A percentile compares a stretch with the other conserved stretches of the same genome.
These are phyloP conservation scores for Penicillium macrosclerotiorum DNA, from an alignment of 495 filamentous ascomycete species.

Conservation along the genomic window DNA sequence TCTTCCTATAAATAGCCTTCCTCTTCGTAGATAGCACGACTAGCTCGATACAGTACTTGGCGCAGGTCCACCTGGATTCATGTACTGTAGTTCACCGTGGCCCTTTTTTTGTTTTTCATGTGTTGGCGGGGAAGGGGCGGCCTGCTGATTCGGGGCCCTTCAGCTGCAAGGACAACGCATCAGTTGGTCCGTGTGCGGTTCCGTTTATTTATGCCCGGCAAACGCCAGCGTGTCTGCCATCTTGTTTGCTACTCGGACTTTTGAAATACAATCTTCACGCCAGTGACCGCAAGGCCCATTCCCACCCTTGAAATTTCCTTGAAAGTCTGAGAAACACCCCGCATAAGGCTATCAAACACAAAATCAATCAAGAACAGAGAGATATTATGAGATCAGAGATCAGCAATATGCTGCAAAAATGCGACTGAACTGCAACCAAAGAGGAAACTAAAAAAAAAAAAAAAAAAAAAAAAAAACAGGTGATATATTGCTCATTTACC, in stretches of 20 bases:
- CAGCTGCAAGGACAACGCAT: slow-evolving; percentile 25
- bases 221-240: not conserved
- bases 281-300: no score
- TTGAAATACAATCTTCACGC: no score
- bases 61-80: not conserved
- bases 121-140: slow-evolving; percentile 15
- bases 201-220: slow-evolving; percentile 9
- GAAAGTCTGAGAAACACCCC: no score
- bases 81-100: not conserved
- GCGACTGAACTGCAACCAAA: not conserved
- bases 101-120: no score
- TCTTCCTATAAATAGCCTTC: no score
- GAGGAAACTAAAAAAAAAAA: not conserved
- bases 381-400: no score
- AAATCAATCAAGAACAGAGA: no score
- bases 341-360: no score
- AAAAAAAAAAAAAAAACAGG: not conserved
- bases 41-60: not conserved
- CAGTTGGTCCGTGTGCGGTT: slow-evolving; percentile 24
- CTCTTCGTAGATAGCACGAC: no score
- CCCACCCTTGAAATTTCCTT: no score
- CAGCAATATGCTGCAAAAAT: no score
- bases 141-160: slow-evolving; percentile 7
- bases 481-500: slow-evolving; percentile 2
- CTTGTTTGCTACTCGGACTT: not conserved